These are phyloP conservation scores for Saccharum hybrid DNA, from an alignment of 202 grass and related monocot genomes.

Conservation along the genomic window DNA sequence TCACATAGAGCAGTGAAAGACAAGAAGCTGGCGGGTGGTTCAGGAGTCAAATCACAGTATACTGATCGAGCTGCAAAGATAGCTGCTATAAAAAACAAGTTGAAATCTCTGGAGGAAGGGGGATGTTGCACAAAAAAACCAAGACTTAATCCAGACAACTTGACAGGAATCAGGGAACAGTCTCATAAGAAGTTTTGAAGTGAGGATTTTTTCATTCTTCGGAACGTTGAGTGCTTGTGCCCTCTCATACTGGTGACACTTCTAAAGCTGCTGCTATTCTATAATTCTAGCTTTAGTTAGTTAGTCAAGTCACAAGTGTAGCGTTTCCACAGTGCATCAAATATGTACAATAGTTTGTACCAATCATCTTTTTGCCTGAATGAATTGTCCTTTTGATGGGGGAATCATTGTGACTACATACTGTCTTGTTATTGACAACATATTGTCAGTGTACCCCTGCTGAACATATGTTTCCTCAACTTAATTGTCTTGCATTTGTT, in stretches of 20 bases:
- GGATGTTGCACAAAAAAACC: constrained; percentile 69
- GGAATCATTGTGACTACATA: constrained; percentile 29
- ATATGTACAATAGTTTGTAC: constrained; percentile 43
- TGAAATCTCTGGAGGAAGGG: constrained; percentile 73
- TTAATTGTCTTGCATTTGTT: neutral
- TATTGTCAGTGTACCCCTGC: neutral
- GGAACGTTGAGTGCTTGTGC: neutral
- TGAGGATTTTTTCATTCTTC: neutral
- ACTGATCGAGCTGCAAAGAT: constrained; percentile 69
- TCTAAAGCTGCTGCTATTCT: constrained; percentile 33
- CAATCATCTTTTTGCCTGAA: neutral
- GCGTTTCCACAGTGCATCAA: constrained; percentile 26
- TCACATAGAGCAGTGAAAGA: constrained; percentile 34
- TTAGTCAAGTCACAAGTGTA: constrained; percentile 34
- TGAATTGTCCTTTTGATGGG: neutral
- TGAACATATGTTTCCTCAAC: neutral
- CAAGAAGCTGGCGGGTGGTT: constrained; percentile 48
- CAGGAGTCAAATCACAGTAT: constrained; percentile 52
- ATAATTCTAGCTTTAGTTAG: constrained; percentile 31
- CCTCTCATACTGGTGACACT: constrained; percentile 1
- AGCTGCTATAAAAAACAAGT: constrained; percentile 80
- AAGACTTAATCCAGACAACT: constrained; percentile 48
- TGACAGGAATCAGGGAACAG: constrained; percentile 6
- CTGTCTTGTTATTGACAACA: constrained; percentile 7
- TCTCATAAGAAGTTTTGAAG: constrained; percentile 49